Conservation (phyloP, 257 asterid species). For the Eucommia ulmoides region DNA sequence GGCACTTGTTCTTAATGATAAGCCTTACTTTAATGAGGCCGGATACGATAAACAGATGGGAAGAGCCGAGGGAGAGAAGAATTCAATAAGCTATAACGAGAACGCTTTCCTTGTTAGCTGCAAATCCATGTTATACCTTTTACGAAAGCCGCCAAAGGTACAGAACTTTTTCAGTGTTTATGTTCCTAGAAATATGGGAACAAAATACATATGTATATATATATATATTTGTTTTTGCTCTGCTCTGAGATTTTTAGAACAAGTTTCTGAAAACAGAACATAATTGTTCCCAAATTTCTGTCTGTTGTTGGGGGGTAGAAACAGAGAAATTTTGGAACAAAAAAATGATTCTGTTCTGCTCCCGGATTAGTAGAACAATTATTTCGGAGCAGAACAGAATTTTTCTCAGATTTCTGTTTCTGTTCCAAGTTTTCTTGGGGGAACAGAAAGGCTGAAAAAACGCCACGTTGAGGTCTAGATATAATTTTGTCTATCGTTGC, state of each 20-base stretch:
- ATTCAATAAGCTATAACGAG: slow-evolving; percentile 74
- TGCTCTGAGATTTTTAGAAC: too few relatives aligned
- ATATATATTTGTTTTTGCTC: too few relatives aligned
- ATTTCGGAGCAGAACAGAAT: background rate
- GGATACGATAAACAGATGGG: slow-evolving; percentile 83
- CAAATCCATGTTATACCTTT: slow-evolving; percentile 69
- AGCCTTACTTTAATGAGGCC: slow-evolving; percentile 89
- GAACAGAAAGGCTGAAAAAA: slow-evolving; percentile 45
- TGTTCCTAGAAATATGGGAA: too few relatives aligned
- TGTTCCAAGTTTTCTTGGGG: slow-evolving; percentile 65
- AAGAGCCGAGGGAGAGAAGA: slow-evolving; percentile 84
- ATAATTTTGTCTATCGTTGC: too few relatives aligned
- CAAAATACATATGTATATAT: too few relatives aligned
- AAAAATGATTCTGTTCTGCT: too few relatives aligned
- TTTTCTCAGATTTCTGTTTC: slow-evolving; percentile 38
- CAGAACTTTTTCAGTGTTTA: too few relatives aligned
- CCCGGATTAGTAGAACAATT: too few relatives aligned
- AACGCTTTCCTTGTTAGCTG: slow-evolving; percentile 85
- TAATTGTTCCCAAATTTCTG: too few relatives aligned
- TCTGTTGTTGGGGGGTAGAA: too few relatives aligned
- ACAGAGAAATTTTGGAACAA: too few relatives aligned
- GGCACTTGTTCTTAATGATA: slow-evolving; percentile 86
- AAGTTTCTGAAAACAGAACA: too few relatives aligned
- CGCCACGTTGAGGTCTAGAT: slow-evolving; percentile 86
- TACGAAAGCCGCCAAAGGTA: slow-evolving; percentile 88